Conservation (phyloP, 2,329 filamentous ascomycete species). For the Talaromyces sp. region DNA sequence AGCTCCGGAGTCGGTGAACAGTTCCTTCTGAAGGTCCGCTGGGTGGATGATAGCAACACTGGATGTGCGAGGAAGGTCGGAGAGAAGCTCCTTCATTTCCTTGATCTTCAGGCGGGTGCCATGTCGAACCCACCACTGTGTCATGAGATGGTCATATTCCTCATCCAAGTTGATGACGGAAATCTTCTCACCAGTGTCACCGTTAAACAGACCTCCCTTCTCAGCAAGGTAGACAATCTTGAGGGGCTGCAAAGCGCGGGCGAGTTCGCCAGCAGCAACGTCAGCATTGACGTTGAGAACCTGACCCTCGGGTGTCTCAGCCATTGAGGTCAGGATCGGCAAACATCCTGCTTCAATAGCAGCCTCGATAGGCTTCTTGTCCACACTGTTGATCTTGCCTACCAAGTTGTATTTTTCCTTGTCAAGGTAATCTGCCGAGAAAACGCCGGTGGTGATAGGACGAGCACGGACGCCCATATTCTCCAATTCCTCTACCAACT, state of each 20-base stretch:
- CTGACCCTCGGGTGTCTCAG: slow-evolving; percentile 85
- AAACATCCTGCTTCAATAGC: slow-evolving; percentile 88
- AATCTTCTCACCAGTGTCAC: slow-evolving; percentile 90
- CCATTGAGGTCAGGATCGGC: slow-evolving; percentile 93
- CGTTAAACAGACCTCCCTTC: slow-evolving; percentile 93
- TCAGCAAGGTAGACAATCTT: slow-evolving; percentile 99
- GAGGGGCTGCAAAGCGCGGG: slow-evolving; percentile 80
- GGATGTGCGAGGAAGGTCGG: slow-evolving; percentile 82
- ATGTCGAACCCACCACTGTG: slow-evolving; percentile 90
- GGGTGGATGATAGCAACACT: slow-evolving; percentile 98
- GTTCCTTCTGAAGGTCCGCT: slow-evolving; percentile 89
- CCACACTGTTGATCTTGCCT: slow-evolving; percentile 90
- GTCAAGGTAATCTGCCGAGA: slow-evolving; percentile 90
- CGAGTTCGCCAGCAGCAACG: slow-evolving; percentile 89
- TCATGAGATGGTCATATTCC: slow-evolving; percentile 90
- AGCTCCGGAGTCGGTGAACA: slow-evolving; percentile 93
- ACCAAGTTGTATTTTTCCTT: slow-evolving; percentile 95
- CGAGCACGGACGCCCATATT: slow-evolving; percentile 83
- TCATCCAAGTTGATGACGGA: slow-evolving; percentile 96
- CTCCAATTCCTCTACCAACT: slow-evolving; percentile 84
- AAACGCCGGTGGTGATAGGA: slow-evolving; percentile 83
- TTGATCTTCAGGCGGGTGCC: slow-evolving; percentile 95
- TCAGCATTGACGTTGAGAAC: slow-evolving; percentile 97
- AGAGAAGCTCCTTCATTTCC: slow-evolving; percentile 91
- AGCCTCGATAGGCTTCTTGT: slow-evolving; percentile 83